A percentile compares a stretch with the other conserved stretches of the same genome.
phyloP scores from a whole-genome alignment of 73 alveolate genomes.

The Effrenium voratum region DNA sequence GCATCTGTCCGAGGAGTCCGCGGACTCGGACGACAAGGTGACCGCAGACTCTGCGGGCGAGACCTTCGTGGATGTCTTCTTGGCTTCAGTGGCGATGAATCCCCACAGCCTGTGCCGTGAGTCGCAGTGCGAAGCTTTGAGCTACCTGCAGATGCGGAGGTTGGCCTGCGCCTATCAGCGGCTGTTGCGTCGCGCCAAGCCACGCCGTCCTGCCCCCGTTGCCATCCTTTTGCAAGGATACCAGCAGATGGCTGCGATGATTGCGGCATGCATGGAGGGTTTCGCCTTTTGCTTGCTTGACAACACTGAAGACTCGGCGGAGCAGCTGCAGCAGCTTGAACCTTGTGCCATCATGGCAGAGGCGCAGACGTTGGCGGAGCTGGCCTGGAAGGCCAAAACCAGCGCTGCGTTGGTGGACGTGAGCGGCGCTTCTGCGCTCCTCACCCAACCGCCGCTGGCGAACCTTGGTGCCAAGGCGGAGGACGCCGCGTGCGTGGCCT shows the following conservation, averaged over 20 bases:
- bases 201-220: background rate
- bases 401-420: too few species aligned
- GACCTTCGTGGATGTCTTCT: slow-evolving; percentile 47
- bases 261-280: slow-evolving; percentile 1
- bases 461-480: background rate
- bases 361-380: too few species aligned
- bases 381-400: too few species aligned
- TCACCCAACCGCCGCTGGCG: slow-evolving; percentile 37
- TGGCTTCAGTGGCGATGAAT: background rate
- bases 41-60: background rate
- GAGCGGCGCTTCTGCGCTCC: slow-evolving; percentile 9
- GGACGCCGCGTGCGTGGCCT: slow-evolving; percentile 47
- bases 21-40: too few species aligned
- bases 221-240: background rate
- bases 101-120: slow-evolving; percentile 37
- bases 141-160: slow-evolving; percentile 16
- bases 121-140: background rate
- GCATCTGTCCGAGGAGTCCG: background rate
- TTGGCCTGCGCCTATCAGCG: slow-evolving; percentile 17
- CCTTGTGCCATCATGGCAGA: too few species aligned
- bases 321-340: too few species aligned
- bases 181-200: slow-evolving; percentile 23
- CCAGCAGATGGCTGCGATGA: background rate
- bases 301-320: too few species aligned
- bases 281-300: background rate